These are phyloP conservation scores for Xylaria sp. DNA, from an alignment of 2,329 filamentous ascomycete species.

Conservation along the genomic window DNA sequence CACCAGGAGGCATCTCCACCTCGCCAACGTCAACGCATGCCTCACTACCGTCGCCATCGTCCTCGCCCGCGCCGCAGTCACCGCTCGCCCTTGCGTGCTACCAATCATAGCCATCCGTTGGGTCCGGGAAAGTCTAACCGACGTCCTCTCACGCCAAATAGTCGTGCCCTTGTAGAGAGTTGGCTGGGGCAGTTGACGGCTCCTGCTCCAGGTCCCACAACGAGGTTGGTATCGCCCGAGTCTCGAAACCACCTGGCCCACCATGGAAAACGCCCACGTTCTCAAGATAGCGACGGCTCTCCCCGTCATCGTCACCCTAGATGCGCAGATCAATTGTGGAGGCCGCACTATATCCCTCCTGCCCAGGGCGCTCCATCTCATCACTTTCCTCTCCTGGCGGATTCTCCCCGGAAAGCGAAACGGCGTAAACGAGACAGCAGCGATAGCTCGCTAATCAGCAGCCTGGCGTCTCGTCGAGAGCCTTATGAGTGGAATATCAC, in stretches of 20 bases:
- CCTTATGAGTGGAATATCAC: slow-evolving; percentile 12
- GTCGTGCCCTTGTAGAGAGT: slow-evolving; percentile 36
- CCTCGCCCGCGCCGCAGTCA: slow-evolving; percentile 11
- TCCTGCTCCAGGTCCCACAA: slow-evolving; percentile 24
- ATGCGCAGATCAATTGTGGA: slow-evolving; percentile 35
- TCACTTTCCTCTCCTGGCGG: slow-evolving; percentile 8
- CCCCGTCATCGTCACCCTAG: neutral
- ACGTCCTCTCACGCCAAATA: slow-evolving; percentile 25
- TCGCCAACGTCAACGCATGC: slow-evolving; percentile 32
- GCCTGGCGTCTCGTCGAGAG: slow-evolving; percentile 27
- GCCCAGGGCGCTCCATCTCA: slow-evolving; percentile 20
- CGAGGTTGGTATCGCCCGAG: slow-evolving; percentile 22
- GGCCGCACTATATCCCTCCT: slow-evolving; percentile 33
- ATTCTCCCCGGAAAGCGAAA: slow-evolving; percentile 26
- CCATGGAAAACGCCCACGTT: neutral
- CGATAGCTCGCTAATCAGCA: slow-evolving; percentile 39
- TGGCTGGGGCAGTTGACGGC: slow-evolving; percentile 36
- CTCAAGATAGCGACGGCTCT: slow-evolving; percentile 9
- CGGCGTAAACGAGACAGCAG: slow-evolving; percentile 28
- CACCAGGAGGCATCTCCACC: slow-evolving; percentile 32
- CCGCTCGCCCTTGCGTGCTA: slow-evolving; percentile 11
- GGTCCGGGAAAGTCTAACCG: slow-evolving; percentile 32
- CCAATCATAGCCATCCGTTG: slow-evolving; percentile 16
- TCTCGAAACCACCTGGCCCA: slow-evolving; percentile 25
- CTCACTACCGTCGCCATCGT: slow-evolving; percentile 30